Evolutionary conservation across 2,329 filamentous ascomycete species (phyloP).

Genomic region (Penicillium sp.): DNA sequence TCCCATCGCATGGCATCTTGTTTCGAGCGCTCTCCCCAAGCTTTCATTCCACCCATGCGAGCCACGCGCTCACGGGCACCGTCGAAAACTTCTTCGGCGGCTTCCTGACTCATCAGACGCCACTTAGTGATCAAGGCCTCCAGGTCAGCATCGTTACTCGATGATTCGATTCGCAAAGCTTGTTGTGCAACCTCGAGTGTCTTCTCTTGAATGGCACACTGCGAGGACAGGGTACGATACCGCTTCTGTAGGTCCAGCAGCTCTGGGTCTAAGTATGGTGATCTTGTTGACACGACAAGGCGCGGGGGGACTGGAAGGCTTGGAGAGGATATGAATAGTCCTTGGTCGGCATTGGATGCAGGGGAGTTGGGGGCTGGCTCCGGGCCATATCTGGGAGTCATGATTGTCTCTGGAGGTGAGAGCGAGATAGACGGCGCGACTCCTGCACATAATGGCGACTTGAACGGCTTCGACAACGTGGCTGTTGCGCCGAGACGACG

Average conservation of each 20-base stretch:
- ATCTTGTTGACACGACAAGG: slow-evolving; percentile 12
- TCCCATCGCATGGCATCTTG: slow-evolving; percentile 45
- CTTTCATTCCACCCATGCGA: slow-evolving; percentile 61
- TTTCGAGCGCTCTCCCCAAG: slow-evolving; percentile 53
- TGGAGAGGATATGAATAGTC: slow-evolving; percentile 6
- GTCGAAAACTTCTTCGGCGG: slow-evolving; percentile 67
- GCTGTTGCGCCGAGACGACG: slow-evolving; percentile 60
- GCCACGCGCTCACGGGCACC: slow-evolving; percentile 60
- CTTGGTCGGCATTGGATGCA: background rate
- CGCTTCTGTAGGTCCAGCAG: slow-evolving; percentile 37
- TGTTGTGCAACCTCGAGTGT: slow-evolving; percentile 54
- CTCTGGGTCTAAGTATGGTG: slow-evolving; percentile 23
- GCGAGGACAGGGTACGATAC: slow-evolving; percentile 32
- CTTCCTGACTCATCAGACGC: slow-evolving; percentile 58
- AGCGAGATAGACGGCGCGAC: slow-evolving; percentile 8
- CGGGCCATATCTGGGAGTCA: background rate
- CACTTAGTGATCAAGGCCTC: slow-evolving; percentile 58
- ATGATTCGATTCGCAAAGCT: slow-evolving; percentile 51
- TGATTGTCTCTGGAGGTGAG: slow-evolving; percentile 4
- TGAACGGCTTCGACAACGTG: slow-evolving; percentile 68
- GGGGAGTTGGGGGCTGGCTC: background rate
- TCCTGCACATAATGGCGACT: slow-evolving; percentile 61
- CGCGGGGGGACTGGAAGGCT: slow-evolving; percentile 4
- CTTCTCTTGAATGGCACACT: slow-evolving; percentile 31
- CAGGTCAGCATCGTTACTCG: slow-evolving; percentile 54